Base-by-base conservation (phyloP, 257 asterid genomes). In the Nyctanthes arbortristis region DNA sequence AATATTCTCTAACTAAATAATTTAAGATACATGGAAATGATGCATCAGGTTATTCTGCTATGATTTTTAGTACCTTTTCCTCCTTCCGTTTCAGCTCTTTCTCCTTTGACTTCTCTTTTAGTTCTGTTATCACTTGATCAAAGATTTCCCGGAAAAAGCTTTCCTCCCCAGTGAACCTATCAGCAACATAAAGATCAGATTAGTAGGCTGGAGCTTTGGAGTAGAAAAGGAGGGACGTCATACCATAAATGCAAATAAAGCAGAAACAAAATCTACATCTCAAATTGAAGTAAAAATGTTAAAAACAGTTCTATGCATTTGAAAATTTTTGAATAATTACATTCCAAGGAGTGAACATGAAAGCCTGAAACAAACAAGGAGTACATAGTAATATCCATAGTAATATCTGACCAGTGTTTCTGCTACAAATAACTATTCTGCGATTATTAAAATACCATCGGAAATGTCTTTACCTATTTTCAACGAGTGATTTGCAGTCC, bases 61-160 rank as follows among this genome's bases (percentile, higher is more conserved):
- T 4, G 37, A 61, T 35, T 54, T 64, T 52, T 72, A 67, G 34
- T 75, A 88, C 97, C 90, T 87, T 94, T 43, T 86, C 96, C 61
- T 91, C 97, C 84, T 84, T 87, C n/a, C 93, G 89, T 83, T 73
- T 89, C 28, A 90, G 75, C 65, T 93, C 97, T 81, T 85, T 93
- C 70, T 89, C 96, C 77, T 84, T 93, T 32, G 84, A 84, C 84
- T 80, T 89, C 56, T 77, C 98, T 80, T 87, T 91, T 11, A 82
- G 86, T 27, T 87, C 93, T 59, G 63, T 61, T 54, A 85, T 69
- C 66, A 89, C 82, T 66, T 81, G 88, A 67, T 84, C 77, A 68
- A 91, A 94, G 22, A 81, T 78, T 76, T 88, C 97, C 65, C 34
- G 80, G 57, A 89, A 77, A 66, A 87, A 82, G 74, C 79, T 79